These are phyloP conservation scores for Colletotrichum acutatum DNA, from an alignment of 2,329 filamentous ascomycete genomes.

Conservation along the genomic window DNA sequence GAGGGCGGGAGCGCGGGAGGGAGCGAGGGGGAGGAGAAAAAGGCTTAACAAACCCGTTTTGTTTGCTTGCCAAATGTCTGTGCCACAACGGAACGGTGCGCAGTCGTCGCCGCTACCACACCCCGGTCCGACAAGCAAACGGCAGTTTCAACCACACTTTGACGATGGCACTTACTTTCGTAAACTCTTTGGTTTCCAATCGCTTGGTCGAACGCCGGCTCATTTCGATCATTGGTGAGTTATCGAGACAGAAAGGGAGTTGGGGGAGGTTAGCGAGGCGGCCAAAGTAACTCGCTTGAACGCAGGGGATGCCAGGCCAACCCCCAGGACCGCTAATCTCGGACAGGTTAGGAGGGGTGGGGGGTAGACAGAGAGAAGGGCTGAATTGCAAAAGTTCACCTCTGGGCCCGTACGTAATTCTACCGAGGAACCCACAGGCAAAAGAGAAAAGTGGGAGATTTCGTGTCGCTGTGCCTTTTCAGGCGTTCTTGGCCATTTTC, in stretches of 20 bases:
- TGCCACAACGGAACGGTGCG: background rate
- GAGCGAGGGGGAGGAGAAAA: background rate
- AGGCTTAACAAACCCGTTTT: background rate
- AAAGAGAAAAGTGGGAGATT: background rate
- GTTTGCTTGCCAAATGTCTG: background rate
- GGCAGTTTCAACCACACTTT: background rate
- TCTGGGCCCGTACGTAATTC: slow-evolving; percentile 9
- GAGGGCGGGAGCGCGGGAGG: slow-evolving; percentile 8
- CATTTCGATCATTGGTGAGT: background rate
- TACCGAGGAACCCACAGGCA: background rate
- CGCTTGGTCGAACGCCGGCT: background rate
- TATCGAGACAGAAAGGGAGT: slow-evolving; percentile 7
- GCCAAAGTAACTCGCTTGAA: background rate
- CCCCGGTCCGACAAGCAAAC: background rate
- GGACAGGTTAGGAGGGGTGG: background rate
- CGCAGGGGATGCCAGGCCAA: background rate
- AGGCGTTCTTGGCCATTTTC: background rate
- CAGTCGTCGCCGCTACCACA: background rate
- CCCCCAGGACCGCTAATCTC: slow-evolving; percentile 17
- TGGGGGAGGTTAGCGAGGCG: background rate
- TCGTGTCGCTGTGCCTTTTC: background rate
- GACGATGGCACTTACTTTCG: background rate
- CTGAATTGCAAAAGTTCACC: slow-evolving; percentile 3
- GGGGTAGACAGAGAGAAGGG: background rate
- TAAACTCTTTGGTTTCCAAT: background rate